Base-by-base conservation (phyloP, 2,329 filamentous ascomycete genomes). In the Trichoderma brevicompactum region DNA sequence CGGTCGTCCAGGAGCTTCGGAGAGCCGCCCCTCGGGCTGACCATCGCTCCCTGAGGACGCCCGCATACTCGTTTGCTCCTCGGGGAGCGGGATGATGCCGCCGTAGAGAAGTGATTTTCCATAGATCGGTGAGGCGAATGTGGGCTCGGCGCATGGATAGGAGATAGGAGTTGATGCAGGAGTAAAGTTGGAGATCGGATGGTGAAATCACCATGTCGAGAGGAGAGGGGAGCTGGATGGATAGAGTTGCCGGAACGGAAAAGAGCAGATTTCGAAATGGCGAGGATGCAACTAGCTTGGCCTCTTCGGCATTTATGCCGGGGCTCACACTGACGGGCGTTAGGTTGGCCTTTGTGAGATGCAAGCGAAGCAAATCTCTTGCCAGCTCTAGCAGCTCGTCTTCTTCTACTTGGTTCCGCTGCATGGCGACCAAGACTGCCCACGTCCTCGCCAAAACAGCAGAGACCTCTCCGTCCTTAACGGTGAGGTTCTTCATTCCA, bases 1-100 rank as follows among this genome's bases (percentile, higher is more conserved):
- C 90, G 0, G 92, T 96, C 0, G 93, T 94, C 95, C 95, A 99
- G 0, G 94, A 86, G 68, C 88, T 90, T 15, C 95, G 87, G 83
- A 96, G 90, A 0, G 86, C 84, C 40, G 83, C 82, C 5, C 85
- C 83, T 17, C 94, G 85, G 15, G 80, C 74, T 32, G 87, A 86
- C 69, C 88, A 86, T 58, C 91, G 85, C 70, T 85, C 79, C 34
- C 92, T 85, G 10, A 91, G 83, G 23, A 85, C 79, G 32, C 80
- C 80, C 15, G 92, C 83, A 67, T 86, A 85, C 17, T 83, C 82
- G 65, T 86, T 82, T 1, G 89, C 89, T 40, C 82, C 81, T 36
- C 81, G 80, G 2, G 92, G 91, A 5, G 90, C 84, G 7, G 92
- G 92, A 74, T 94, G 87, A 69, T 91, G 89, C 69, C 91, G 86